Base-by-base conservation (phyloP, 2,329 filamentous ascomycete genomes). In the Penicillium sp. region DNA sequence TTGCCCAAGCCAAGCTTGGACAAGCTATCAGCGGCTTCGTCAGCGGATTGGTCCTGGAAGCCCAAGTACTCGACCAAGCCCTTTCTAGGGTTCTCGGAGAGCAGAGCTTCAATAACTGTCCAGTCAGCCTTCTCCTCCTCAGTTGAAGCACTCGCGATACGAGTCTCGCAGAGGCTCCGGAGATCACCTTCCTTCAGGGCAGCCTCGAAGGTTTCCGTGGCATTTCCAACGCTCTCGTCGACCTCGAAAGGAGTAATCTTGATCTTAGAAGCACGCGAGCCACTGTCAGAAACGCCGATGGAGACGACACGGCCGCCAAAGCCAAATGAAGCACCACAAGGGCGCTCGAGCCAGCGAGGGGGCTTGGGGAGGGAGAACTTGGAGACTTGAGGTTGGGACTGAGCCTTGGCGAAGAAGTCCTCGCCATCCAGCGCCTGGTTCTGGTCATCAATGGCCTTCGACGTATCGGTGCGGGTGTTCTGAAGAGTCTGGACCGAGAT, bases 101-200 rank as follows among this genome's bases (percentile, higher is more conserved):
- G 88, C 57, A 99, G 76, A 2, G 92, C 94, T 73, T 94, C 87
- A 72, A 99, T 90, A 35, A 97, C 91, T 62, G 89, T 89, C 94
- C 94, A 99, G 73, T 97, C 93, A 4, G 90, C 89, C 79, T 92
- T 97, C 72, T 97, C 94, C 62, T 96, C 91, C 1, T 97, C 92
- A 0, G 86, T 90, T 68, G 85, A 86, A 18, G 92, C 88, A 58
- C 86, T 79, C 25, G 86, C 79, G 58, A 92, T 87, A 69, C 93
- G 89, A 22, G 86, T 82, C 68, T 92, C 86, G 70, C 92, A 97
- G 57, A 99, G 89, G 41, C 81, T 81, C 4, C 82, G 81, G 18
- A 99, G 77, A 69, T 97, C 85, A 23, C 92, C 92, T 53, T 85
- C 83, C 67, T 87, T 84, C 54, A 99, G 78, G 9, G 91, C 87